Conservation (phyloP, 176 grass and related monocot species). For the Ananas comosus region DNA sequence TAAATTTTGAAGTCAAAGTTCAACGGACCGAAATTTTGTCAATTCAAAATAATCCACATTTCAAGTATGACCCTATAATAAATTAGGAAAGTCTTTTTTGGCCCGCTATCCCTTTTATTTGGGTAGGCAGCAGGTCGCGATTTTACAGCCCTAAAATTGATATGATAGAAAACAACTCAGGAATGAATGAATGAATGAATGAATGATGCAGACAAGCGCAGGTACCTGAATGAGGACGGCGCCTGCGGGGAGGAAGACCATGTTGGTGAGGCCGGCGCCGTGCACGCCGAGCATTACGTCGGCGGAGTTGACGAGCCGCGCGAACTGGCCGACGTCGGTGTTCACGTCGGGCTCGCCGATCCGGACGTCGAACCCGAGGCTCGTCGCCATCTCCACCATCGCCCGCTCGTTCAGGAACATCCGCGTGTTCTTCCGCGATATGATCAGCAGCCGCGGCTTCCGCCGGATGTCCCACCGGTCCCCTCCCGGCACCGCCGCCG, state of each 20-base stretch:
- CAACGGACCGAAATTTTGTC: too few species aligned
- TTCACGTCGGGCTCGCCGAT: conserved; percentile 65
- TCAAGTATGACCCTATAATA: too few species aligned
- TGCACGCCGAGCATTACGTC: conserved; percentile 84
- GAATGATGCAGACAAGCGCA: not conserved
- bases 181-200: too few species aligned
- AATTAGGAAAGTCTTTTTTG: too few species aligned
- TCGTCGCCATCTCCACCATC: conserved; percentile 36
- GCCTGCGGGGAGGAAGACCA: conserved; percentile 57
- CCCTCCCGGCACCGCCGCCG: not conserved
- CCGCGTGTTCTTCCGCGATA: conserved; percentile 63
- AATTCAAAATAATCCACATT: too few species aligned
- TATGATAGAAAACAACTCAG: too few species aligned
- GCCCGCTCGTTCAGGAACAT: conserved; percentile 51
- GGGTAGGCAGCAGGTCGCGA: too few species aligned
- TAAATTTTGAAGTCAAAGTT: too few species aligned
- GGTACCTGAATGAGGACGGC: conserved; percentile 59
- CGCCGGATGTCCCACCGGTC: too few species aligned
- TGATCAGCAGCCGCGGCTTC: conserved; percentile 65
- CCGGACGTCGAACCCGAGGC: conserved; percentile 71
- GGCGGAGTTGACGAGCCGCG: conserved; percentile 51
- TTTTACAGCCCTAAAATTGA: too few species aligned
- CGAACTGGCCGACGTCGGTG: conserved; percentile 66
- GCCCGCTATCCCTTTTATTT: too few species aligned
- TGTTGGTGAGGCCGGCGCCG: conserved; percentile 84